Conservation (phyloP, 768 basidiomycete species). For the Pleurotus salmoneostramineus region DNA sequence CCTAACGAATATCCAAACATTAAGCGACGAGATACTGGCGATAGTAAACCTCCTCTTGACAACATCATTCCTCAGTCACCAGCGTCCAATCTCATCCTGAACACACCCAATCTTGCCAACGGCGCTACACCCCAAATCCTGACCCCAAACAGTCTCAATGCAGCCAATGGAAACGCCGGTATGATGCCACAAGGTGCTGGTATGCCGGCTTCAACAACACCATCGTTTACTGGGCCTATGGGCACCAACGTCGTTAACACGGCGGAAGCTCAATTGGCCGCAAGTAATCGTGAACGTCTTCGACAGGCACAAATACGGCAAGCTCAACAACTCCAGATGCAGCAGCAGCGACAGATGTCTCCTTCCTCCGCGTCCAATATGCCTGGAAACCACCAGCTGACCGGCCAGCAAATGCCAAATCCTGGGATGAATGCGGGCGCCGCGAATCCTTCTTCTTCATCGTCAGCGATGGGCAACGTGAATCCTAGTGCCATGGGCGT, state of each 20-base stretch:
- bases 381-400: conserved; percentile 1
- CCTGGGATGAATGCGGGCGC: conserved; percentile 13
- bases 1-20: conserved; percentile 31
- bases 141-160: neutral
- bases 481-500: neutral
- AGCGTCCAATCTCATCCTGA: neutral
- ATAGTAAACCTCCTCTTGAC: conserved; percentile 33
- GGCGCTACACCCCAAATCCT: neutral
- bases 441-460: conserved; percentile 16
- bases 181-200: neutral
- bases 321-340: conserved; percentile 28
- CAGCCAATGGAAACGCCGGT: neutral
- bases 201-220: conserved; percentile 8
- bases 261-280: conserved; percentile 31
- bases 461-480: conserved; percentile 8
- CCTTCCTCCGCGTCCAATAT: conserved; percentile 25
- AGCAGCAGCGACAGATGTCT: conserved; percentile 36
- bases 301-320: conserved; percentile 32
- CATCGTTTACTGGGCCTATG: neutral
- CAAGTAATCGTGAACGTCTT: conserved; percentile 25
- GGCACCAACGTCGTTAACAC: conserved; percentile 16
- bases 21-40: conserved; percentile 72
- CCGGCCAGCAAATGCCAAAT: conserved; percentile 13
- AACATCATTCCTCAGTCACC: neutral
- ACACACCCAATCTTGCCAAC: conserved; percentile 1